Evolutionary conservation across 805 yeast species (phyloP).

Genomic region (Candida caryicola): DNA sequence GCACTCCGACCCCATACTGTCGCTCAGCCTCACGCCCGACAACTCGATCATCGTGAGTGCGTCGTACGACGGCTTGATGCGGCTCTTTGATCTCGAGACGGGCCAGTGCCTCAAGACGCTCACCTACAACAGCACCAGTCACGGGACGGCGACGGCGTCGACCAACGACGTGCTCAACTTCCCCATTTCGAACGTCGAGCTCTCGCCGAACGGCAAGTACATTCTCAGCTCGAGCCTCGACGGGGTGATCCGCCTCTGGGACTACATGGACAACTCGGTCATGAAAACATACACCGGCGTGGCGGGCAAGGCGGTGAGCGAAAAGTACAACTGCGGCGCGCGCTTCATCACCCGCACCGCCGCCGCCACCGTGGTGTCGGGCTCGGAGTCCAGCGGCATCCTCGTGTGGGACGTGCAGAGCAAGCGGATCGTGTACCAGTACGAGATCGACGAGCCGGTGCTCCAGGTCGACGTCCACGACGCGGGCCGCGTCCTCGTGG

Average conservation of each 20-base stretch:
- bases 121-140: constrained; percentile 68
- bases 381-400: constrained; percentile 54
- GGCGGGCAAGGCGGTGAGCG: constrained; percentile 36
- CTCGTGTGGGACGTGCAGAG: constrained; percentile 68
- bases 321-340: constrained; percentile 52
- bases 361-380: constrained; percentile 51
- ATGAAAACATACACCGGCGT: constrained; percentile 59
- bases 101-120: constrained; percentile 92
- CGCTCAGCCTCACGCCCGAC: constrained; percentile 71
- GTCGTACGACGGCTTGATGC: constrained; percentile 86
- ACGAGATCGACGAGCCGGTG: constrained; percentile 26
- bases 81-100: constrained; percentile 81
- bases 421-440: constrained; percentile 43
- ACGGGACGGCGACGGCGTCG: constrained; percentile 58
- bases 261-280: constrained; percentile 75
- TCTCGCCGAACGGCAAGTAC: constrained; percentile 79
- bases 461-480: constrained; percentile 40
- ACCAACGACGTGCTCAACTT: constrained; percentile 46
- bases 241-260: constrained; percentile 80
- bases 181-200: constrained; percentile 72
- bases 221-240: constrained; percentile 77
- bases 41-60: constrained; percentile 83
- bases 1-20: constrained; percentile 85
- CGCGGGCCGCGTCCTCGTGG: constrained; percentile 35
- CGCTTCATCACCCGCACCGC: constrained; percentile 43